These are phyloP conservation scores for Moringa oleifera DNA, from an alignment of 345 rosid genomes.

Conservation along the genomic window DNA sequence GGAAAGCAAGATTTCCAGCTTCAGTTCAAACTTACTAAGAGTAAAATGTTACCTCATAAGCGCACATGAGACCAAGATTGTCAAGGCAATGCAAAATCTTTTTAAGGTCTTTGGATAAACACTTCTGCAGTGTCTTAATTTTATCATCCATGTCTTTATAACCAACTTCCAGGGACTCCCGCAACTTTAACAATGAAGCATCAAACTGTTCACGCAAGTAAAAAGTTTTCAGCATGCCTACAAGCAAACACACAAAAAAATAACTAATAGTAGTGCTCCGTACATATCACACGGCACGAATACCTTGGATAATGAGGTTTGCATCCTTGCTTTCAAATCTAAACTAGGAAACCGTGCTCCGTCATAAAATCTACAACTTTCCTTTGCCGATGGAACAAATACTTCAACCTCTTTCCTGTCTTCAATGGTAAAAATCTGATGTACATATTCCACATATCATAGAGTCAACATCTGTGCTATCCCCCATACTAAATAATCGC, in stretches of 20 bases:
- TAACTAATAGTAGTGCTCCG: not conserved
- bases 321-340: constrained; percentile 50
- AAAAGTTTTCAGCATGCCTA: constrained; percentile 16
- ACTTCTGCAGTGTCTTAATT: constrained; percentile 34
- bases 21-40: too few species aligned
- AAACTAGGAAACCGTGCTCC: constrained; percentile 25
- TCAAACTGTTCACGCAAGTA: constrained; percentile 48
- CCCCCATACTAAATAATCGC: constrained; percentile 6
- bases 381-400: constrained; percentile 49
- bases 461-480: not conserved
- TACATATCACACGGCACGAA: constrained; percentile 4
- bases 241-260: not conserved
- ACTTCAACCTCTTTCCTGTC: constrained; percentile 45
- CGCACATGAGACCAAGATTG: constrained; percentile 77
- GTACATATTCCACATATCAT: constrained; percentile 12
- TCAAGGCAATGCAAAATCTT: constrained; percentile 76
- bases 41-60: constrained; percentile 55
- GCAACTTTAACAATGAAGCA: constrained; percentile 36
- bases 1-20: not conserved
- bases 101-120: constrained; percentile 39
- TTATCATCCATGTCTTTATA: constrained; percentile 44
- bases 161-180: constrained; percentile 30
- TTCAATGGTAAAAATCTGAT: constrained; percentile 58
- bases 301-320: constrained; percentile 68
- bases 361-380: constrained; percentile 54